phyloP scores from a whole-genome alignment of 2,329 filamentous ascomycete species.

The Sporothrix brasiliensis region DNA sequence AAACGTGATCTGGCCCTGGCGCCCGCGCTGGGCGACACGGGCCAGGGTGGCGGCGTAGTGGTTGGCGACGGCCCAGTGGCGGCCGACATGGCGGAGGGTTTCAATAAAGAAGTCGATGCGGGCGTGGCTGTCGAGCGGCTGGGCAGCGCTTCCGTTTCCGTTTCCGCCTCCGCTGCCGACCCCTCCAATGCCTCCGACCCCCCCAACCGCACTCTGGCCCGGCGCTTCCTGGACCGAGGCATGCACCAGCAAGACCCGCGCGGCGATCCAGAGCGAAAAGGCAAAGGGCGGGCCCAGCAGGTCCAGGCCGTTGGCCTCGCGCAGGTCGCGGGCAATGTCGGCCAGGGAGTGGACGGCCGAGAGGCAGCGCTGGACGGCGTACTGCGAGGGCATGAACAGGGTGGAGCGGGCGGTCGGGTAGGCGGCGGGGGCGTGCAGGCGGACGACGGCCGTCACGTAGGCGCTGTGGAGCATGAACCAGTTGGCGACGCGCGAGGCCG shows the following conservation, averaged over 20 bases:
- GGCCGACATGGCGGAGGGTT: conserved; percentile 76
- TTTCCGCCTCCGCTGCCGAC: not conserved
- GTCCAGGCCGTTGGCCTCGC: conserved; percentile 71
- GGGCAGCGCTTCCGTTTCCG: conserved; percentile 56
- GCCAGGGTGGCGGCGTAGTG: conserved; percentile 79
- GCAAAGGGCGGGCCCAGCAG: conserved; percentile 89
- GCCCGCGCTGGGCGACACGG: conserved; percentile 81
- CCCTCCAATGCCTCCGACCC: no score
- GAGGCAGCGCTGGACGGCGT: conserved; percentile 79
- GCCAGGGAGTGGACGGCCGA: conserved; percentile 82
- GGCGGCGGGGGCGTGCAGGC: conserved; percentile 85
- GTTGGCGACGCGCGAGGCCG: conserved; percentile 72
- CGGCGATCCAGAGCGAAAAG: conserved; percentile 89
- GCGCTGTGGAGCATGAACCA: conserved; percentile 92
- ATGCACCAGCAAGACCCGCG: conserved; percentile 82
- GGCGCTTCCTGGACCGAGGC: conserved; percentile 70
- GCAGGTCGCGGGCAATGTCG: conserved; percentile 75
- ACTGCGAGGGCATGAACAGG: conserved; percentile 86
- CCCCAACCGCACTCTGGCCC: not conserved
- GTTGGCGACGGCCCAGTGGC: conserved; percentile 82
- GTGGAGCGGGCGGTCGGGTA: conserved; percentile 86
- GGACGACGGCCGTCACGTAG: conserved; percentile 85
- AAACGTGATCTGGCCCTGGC: conserved; percentile 78
- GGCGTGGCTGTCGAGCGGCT: conserved; percentile 58
- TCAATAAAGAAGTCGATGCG: conserved; percentile 83